Conservation (phyloP, 257 asterid genomes). For the Echites panduratus region DNA sequence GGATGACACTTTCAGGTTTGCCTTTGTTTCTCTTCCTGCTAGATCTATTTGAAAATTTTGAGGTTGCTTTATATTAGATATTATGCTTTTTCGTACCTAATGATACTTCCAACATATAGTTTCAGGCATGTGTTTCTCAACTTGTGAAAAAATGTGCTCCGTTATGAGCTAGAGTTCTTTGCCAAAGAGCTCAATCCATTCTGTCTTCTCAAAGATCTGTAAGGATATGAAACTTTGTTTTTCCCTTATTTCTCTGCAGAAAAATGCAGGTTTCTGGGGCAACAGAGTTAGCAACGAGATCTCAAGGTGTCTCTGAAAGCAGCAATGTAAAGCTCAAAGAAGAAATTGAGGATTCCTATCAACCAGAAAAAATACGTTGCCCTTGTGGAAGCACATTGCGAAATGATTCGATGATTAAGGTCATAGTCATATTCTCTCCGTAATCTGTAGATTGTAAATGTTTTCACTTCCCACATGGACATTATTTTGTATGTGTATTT, state of each 20-base stretch:
- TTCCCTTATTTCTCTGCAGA: constrained; percentile 39
- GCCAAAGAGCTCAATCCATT: neutral
- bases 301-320: constrained; percentile 65
- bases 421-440: constrained; percentile 9
- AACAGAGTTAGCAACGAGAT: constrained; percentile 67
- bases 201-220: neutral
- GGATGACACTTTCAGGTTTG: constrained; percentile 84
- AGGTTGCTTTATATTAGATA: neutral
- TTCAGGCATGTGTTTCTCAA: no score
- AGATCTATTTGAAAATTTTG: neutral
- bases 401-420: constrained; percentile 84
- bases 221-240: neutral
- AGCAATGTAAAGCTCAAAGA: constrained; percentile 46
- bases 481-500: neutral
- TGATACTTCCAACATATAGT: neutral
- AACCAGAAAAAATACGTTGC: constrained; percentile 71
- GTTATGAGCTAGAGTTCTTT: neutral
- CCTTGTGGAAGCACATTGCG: constrained; percentile 68
- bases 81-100: neutral
- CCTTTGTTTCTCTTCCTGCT: constrained; percentile 7
- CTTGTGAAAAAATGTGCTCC: neutral
- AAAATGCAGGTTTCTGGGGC: constrained; percentile 91
- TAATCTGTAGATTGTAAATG: neutral
- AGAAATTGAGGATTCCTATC: constrained; percentile 59
- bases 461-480: neutral